These are phyloP conservation scores for Podaxis sp. DNA, from an alignment of 768 basidiomycete genomes.

Conservation along the genomic window DNA sequence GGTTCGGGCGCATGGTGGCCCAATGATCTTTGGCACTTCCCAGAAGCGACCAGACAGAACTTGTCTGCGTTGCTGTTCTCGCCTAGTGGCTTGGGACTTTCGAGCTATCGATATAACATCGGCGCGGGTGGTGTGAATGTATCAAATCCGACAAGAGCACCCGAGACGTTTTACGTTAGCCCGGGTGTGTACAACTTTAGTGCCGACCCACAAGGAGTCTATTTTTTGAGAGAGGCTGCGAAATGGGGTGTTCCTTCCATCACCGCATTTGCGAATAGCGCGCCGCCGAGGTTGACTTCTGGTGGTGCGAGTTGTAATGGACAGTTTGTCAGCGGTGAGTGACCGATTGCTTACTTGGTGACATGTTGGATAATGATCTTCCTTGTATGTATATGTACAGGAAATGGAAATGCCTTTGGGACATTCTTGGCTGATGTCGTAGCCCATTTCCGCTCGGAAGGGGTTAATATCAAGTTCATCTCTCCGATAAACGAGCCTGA, in stretches of 20 bases:
- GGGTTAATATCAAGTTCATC: conserved; percentile 38
- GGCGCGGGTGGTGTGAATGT: conserved; percentile 44
- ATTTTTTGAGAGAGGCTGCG: conserved; percentile 40
- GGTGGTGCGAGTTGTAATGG: conserved; percentile 36
- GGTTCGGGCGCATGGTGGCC: conserved; percentile 52
- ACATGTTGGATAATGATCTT: background rate
- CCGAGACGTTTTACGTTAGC: conserved; percentile 37
- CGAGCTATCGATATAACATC: conserved; percentile 43
- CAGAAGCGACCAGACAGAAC: conserved; percentile 38
- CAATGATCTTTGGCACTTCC: conserved; percentile 40
- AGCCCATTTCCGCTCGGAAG: conserved; percentile 35
- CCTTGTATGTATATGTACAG: conserved; percentile 13
- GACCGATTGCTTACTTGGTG: background rate
- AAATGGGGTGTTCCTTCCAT: conserved; percentile 34
- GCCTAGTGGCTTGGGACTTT: conserved; percentile 36
- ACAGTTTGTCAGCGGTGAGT: conserved; percentile 31
- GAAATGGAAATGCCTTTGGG: conserved; percentile 38
- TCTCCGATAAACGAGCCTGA: conserved; percentile 48
- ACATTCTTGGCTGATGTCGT: conserved; percentile 42
- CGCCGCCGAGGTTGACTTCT: conserved; percentile 35
- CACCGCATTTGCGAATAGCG: conserved; percentile 45
- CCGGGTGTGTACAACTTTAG: conserved; percentile 39
- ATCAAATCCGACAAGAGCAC: conserved; percentile 35
- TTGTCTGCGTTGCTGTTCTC: conserved; percentile 41
- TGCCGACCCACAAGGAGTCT: conserved; percentile 39